These are phyloP conservation scores for Pseudocercospora macadamiae DNA, from an alignment of 2,329 filamentous ascomycete genomes.

Conservation along the genomic window DNA sequence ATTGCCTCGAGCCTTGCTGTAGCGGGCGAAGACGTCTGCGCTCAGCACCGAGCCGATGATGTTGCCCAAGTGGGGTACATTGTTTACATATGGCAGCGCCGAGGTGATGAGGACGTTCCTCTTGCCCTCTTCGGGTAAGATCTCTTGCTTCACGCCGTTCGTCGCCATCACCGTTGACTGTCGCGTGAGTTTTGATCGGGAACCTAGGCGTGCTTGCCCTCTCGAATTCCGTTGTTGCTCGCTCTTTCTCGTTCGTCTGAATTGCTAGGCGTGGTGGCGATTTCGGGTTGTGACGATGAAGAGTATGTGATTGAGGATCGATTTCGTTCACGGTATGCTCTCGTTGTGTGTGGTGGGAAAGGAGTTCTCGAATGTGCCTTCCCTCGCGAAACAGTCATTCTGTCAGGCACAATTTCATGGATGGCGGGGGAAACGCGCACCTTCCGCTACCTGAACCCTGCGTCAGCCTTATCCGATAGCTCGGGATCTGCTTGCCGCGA, in stretches of 20 bases:
- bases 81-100: conserved; percentile 84
- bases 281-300: not conserved
- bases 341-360: no score
- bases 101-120: conserved; percentile 89
- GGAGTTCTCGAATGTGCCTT: no score
- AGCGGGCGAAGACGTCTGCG: conserved; percentile 76
- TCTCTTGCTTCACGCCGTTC: conserved; percentile 28
- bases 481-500: not conserved
- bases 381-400: not conserved
- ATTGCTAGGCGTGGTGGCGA: no score
- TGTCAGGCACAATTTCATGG: not conserved
- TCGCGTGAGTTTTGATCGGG: not conserved
- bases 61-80: conserved; percentile 80
- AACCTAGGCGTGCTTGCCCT: not conserved
- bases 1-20: conserved; percentile 76
- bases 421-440: not conserved
- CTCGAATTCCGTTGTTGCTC: not conserved
- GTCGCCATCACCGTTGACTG: conserved; percentile 18
- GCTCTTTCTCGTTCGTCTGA: not conserved
- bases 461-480: not conserved
- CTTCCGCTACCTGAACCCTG: not conserved
- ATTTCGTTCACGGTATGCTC: no score
- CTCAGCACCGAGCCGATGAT: conserved; percentile 85
- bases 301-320: not conserved
- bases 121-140: conserved; percentile 60